A percentile compares a stretch with the other conserved stretches of the same genome.
Evolutionary conservation across 495 filamentous ascomycete genomes (phyloP).

Genomic region (Hyaloscypha finlandica): DNA sequence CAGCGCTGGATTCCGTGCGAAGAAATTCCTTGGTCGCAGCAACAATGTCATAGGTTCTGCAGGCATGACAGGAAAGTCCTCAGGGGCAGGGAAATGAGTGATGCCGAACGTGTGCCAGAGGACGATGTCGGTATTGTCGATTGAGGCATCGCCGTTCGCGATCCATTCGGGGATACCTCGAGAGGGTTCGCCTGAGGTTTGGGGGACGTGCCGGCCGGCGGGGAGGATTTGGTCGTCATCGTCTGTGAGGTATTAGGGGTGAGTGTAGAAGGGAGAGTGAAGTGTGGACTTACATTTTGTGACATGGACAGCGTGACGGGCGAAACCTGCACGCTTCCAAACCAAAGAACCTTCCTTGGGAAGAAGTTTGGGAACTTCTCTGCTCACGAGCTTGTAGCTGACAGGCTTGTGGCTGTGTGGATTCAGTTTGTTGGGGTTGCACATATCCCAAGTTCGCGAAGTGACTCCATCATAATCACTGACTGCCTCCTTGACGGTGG

Average conservation of each 20-base stretch:
- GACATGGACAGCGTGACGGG: conserved; percentile 87
- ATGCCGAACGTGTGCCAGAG: conserved; percentile 97
- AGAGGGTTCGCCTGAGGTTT: conserved; percentile 85
- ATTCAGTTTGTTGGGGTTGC: conserved; percentile 81
- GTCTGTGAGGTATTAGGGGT: conserved; percentile 48
- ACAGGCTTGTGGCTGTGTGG: conserved; percentile 83
- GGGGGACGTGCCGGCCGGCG: conserved; percentile 90
- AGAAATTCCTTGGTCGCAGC: conserved; percentile 86
- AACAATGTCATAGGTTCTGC: conserved; percentile 86
- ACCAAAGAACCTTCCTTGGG: conserved; percentile 83
- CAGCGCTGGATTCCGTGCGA: conserved; percentile 78
- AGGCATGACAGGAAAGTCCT: conserved; percentile 96
- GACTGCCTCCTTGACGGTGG: conserved; percentile 68
- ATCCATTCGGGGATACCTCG: conserved; percentile 84
- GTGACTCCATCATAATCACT: conserved; percentile 82
- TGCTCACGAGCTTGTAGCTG: conserved; percentile 89
- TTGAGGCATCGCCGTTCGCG: conserved; percentile 64
- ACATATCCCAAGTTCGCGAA: conserved; percentile 88
- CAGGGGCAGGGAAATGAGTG: conserved; percentile 88
- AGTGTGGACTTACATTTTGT: conserved; percentile 71
- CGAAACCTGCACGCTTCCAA: conserved; percentile 94
- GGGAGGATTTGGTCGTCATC: conserved; percentile 86
- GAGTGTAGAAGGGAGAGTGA: conserved; percentile 8
- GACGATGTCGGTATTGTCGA: conserved; percentile 86
- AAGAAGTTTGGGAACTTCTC: conserved; percentile 78